Evolutionary conservation across 306 rosid genomes (phyloP).

Genomic region (Canavalia gladiata): DNA sequence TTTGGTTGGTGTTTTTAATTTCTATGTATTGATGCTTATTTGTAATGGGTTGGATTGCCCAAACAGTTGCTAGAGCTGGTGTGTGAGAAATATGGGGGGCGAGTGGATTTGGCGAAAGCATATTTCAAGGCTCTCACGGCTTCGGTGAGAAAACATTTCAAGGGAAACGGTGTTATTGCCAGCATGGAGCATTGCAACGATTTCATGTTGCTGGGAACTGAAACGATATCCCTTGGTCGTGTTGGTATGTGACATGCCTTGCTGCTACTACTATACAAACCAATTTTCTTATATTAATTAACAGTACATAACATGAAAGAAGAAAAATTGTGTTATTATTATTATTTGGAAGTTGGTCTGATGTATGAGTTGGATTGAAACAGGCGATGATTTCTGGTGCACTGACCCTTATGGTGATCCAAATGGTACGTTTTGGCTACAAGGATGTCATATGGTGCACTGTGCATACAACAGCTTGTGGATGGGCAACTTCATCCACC

Average conservation of each 20-base stretch:
- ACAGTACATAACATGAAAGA: background rate
- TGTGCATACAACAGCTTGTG: conserved; percentile 94
- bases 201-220: conserved; percentile 95
- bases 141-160: conserved; percentile 84
- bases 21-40: background rate
- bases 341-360: background rate
- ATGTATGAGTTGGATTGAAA: conserved; percentile 20
- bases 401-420: conserved; percentile 93
- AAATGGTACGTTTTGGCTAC: conserved; percentile 93
- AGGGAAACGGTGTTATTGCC: conserved; percentile 94
- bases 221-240: conserved; percentile 92
- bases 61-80: conserved; percentile 83
- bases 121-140: conserved; percentile 84
- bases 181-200: conserved; percentile 99
- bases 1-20: background rate
- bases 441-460: conserved; percentile 99
- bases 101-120: conserved; percentile 91
- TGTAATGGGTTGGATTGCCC: background rate
- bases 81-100: conserved; percentile 87
- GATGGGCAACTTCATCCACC: conserved; percentile 97
- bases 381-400: conserved; percentile 99
- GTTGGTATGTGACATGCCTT: conserved; percentile 63
- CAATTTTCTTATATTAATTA: background rate
- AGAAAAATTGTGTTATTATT: background rate
- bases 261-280: background rate